Conservation (phyloP, 1,139 yeast species). For the Yamadazyma dendronema region DNA sequence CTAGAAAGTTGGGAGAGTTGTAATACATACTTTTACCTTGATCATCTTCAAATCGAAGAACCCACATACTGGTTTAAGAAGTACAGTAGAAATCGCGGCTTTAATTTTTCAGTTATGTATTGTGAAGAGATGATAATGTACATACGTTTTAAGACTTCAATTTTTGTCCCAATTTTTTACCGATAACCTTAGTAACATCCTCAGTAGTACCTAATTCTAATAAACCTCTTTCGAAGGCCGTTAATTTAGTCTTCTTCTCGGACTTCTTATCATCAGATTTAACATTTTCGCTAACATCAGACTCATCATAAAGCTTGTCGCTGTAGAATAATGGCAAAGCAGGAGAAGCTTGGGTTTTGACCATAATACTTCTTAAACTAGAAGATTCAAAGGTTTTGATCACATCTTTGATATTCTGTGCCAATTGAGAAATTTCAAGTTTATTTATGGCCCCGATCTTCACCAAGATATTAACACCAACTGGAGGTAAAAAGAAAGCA, state of each 20-base stretch:
- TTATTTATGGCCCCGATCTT: constrained; percentile 62
- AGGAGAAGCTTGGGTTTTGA: constrained; percentile 75
- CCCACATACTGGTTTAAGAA: constrained; percentile 13
- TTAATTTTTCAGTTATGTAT: too few species aligned
- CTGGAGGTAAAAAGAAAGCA: constrained; percentile 66
- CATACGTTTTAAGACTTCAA: constrained; percentile 10
- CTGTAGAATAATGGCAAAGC: constrained; percentile 79
- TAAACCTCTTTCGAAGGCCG: constrained; percentile 72
- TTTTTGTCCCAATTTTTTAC: constrained; percentile 32
- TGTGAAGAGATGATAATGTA: neutral
- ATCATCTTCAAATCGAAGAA: constrained; percentile 10
- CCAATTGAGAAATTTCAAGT: constrained; percentile 30
- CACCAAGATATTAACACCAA: constrained; percentile 67
- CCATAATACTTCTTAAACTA: constrained; percentile 55
- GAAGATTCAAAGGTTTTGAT: constrained; percentile 46
- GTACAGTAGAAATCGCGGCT: too few species aligned
- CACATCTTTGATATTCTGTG: constrained; percentile 58
- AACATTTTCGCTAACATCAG: constrained; percentile 25
- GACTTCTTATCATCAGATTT: constrained; percentile 23
- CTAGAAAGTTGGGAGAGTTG: neutral
- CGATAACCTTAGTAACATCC: constrained; percentile 50
- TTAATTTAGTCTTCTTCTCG: constrained; percentile 32
- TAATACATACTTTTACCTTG: constrained; percentile 11
- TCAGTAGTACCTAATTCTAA: constrained; percentile 79
- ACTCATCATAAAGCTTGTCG: constrained; percentile 51